These are phyloP conservation scores for Nakazawaea populi DNA, from an alignment of 805 yeast species.

Conservation along the genomic window DNA sequence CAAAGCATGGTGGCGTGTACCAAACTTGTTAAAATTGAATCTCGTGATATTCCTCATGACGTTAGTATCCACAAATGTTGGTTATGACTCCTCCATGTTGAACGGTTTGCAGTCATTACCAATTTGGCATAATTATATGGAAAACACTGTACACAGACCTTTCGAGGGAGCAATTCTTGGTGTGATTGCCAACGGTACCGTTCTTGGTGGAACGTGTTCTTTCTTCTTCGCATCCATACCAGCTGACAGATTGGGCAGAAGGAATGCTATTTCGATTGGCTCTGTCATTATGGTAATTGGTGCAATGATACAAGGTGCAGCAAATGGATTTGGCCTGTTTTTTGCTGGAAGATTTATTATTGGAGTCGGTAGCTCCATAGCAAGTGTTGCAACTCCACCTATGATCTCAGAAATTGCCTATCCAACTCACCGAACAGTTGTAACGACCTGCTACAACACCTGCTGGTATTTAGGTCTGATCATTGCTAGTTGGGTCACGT, in stretches of 20 bases:
- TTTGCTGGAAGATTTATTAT: slow-evolving; percentile 34
- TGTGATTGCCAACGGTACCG: slow-evolving; percentile 33
- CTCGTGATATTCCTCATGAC: slow-evolving; percentile 31
- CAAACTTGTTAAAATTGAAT: slow-evolving; percentile 31
- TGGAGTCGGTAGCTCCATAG: slow-evolving; percentile 36
- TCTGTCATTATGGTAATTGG: slow-evolving; percentile 5
- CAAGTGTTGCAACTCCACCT: slow-evolving; percentile 34
- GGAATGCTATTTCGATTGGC: slow-evolving; percentile 11
- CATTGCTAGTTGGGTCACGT: slow-evolving; percentile 46
- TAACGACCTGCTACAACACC: slow-evolving; percentile 37
- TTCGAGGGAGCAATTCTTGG: slow-evolving; percentile 37
- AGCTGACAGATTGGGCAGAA: slow-evolving; percentile 37
- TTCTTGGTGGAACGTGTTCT: slow-evolving; percentile 32
- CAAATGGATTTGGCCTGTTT: slow-evolving; percentile 23
- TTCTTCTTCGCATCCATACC: slow-evolving; percentile 21
- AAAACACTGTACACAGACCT: slow-evolving; percentile 29
- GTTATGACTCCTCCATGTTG: slow-evolving; percentile 42
- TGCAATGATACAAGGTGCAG: slow-evolving; percentile 10
- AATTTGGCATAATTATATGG: slow-evolving; percentile 33
- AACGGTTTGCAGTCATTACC: slow-evolving; percentile 43
- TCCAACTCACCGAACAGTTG: slow-evolving; percentile 32
- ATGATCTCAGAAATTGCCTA: slow-evolving; percentile 40
- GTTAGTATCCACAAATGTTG: slow-evolving; percentile 41
- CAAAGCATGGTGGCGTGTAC: slow-evolving; percentile 26
- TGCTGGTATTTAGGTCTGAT: slow-evolving; percentile 52